Evolutionary conservation across 768 basidiomycete genomes (phyloP).

Genomic region (Leccinum ochraceum): DNA sequence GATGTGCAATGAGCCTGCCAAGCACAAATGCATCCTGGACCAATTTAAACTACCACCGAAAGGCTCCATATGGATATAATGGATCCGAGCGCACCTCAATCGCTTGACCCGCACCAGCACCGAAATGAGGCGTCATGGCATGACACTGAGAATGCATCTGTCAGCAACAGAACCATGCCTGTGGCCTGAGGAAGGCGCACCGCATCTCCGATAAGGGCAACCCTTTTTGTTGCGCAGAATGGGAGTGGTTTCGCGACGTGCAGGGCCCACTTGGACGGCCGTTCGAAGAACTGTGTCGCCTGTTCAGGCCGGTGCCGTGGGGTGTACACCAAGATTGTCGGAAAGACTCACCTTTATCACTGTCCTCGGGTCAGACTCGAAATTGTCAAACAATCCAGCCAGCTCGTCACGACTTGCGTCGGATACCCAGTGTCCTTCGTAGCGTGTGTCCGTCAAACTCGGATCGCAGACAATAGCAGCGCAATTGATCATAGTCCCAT

Average conservation of each 20-base stretch:
- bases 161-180: not conserved
- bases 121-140: constrained; percentile 29
- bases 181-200: constrained; percentile 24
- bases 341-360: constrained; percentile 29
- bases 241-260: constrained; percentile 40
- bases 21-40: constrained; percentile 24
- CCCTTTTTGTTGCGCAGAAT: constrained; percentile 38
- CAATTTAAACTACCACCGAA: not conserved
- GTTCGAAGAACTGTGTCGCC: constrained; percentile 33
- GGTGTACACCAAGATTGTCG: not conserved
- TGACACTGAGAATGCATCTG: constrained; percentile 10
- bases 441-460: constrained; percentile 29
- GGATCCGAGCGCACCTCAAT: constrained; percentile 18
- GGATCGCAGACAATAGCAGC: constrained; percentile 34
- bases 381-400: constrained; percentile 29
- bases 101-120: constrained; percentile 29
- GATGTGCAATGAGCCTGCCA: constrained; percentile 25
- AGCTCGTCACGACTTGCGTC: constrained; percentile 36
- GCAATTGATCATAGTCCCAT: constrained; percentile 39
- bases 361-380: constrained; percentile 37
- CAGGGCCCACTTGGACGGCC: constrained; percentile 45
- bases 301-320: not conserved
- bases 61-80: too few species aligned
- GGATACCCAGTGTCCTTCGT: constrained; percentile 35
- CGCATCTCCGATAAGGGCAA: constrained; percentile 42